Base-by-base conservation (phyloP, 2,329 filamentous ascomycete genomes). In the Epichloe gansuensis region DNA sequence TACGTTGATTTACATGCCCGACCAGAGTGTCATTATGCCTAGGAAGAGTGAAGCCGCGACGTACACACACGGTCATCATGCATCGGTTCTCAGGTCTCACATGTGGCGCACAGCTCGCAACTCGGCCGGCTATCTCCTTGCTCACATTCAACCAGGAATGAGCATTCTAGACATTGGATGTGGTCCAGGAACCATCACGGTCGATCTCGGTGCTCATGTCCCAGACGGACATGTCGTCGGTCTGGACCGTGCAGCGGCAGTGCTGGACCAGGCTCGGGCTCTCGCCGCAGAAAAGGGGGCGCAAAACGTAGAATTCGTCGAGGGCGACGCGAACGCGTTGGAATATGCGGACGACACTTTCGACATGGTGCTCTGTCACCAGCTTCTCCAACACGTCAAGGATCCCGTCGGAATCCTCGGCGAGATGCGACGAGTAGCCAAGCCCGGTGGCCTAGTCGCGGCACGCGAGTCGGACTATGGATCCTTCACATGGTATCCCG, bases 111-210 rank as follows among this genome's bases (percentile, higher is more conserved):
- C 71, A 2, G 69, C 65, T 34, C 61, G 68, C n/a, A 64, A 64
- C n/a, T 69, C 68, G 43, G 71, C 71, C 2, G 63, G 62, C 51
- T 71, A 70, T 54, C 59, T 75, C 3, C 55, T 74, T 2, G 68
- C 69, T 0, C 58, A 71, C 56, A 61, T 75, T 54, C 63, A 66
- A 40, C 58, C 63, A 0, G 58, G 60, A 6, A 64, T 70, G 62
- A 58, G 54, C 21, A 64, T 76, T 45, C 68, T 76, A 50, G 73
- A 76, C 55, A 63, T 74, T 35, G 73, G 73, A 50, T 74, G 72
- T 59, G 74, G 74, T 0, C 71, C 74, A 0, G 74, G 72, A 4
- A 72, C 69, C 46, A 75, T 76, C 60, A 73, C 72, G 11, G 63
- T 64, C 0, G 68, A 68, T 36, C 62, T 75, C 27, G 65, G 64